These are phyloP conservation scores for Linum usitatissimum DNA, from an alignment of 345 rosid species.

Conservation along the genomic window DNA sequence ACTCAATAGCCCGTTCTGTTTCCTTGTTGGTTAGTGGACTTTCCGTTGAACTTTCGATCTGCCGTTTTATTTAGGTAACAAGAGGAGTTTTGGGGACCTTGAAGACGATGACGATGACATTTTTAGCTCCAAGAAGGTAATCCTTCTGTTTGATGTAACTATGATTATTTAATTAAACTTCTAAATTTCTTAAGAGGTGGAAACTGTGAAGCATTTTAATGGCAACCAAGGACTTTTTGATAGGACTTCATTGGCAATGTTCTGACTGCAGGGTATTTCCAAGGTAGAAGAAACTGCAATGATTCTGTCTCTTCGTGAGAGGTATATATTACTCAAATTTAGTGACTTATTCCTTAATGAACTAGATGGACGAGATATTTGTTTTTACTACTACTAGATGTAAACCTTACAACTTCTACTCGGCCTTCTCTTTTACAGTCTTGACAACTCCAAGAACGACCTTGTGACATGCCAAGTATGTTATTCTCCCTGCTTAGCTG, in stretches of 20 bases:
- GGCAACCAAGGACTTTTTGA: no score
- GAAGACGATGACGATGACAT: slow-evolving; percentile 92
- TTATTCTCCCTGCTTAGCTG: slow-evolving; percentile 8
- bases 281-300: slow-evolving; percentile 75
- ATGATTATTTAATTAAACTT: no score
- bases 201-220: no score
- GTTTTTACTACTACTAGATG: background rate
- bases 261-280: slow-evolving; percentile 33
- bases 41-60: background rate
- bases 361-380: background rate
- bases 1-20: background rate
- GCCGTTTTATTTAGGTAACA: slow-evolving; percentile 29
- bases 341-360: background rate
- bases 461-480: slow-evolving; percentile 72
- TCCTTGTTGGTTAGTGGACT: no score
- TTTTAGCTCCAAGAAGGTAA: slow-evolving; percentile 71
- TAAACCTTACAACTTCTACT: slow-evolving; percentile 8
- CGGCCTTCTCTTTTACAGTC: slow-evolving; percentile 40
- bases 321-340: slow-evolving; percentile 28
- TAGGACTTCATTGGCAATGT: background rate
- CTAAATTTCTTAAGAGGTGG: no score
- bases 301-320: slow-evolving; percentile 84
- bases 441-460: slow-evolving; percentile 57
- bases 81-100: slow-evolving; percentile 72
- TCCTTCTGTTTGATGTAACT: background rate